Base-by-base conservation (phyloP, 2,329 filamentous ascomycete genomes). In the Akanthomyces muscarius region DNA sequence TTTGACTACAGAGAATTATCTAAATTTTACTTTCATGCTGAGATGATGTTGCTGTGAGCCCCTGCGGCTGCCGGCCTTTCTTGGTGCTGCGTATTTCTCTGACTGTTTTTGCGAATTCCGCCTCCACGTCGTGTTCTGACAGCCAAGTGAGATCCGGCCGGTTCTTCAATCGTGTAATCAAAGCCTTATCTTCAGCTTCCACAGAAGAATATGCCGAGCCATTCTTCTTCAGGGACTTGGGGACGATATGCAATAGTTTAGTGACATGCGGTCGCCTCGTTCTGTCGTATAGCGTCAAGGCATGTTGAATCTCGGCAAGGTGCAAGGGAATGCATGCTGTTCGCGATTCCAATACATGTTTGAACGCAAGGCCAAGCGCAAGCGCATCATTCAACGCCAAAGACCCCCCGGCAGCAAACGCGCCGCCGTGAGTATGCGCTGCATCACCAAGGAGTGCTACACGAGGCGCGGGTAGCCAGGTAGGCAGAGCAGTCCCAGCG, bases 341-440 rank as follows among this genome's bases (percentile, higher is more conserved):
- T n/a, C 8, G 18, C 3, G 38, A 44, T 16, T 52, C 13, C 2
- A 18, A 6, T 1, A 21, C 58, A n/a, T 61, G 48, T 5, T 13
- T 10, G 1, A 61, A 8, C 13, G 58, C 25, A 6, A 53, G 58
- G 6, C 58, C 58, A 7, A 61, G 58, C 8, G 48, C 48, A 1
- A 61, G 13, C 14, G 74, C 75, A 30, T 78, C 76, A 25, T 77
- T 72, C 18, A 77, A 70, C 0, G 75, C 76, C 16, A 78, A 65
- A 18, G 74, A 74, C 0, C 74, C 76, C 0, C 75, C 76, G 0
- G 75, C 74, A 0, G 75, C 75, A 50, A 76, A 76, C 0, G 75
- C 74, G 0, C 75, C 75, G 14, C 76, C 76, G 58, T 77, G 76
- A 0, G 78, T 74, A 25, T 77, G 75, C 1, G 74, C 75, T 0